Conservation (phyloP, 345 rosid species). For the Populus euphratica region DNA sequence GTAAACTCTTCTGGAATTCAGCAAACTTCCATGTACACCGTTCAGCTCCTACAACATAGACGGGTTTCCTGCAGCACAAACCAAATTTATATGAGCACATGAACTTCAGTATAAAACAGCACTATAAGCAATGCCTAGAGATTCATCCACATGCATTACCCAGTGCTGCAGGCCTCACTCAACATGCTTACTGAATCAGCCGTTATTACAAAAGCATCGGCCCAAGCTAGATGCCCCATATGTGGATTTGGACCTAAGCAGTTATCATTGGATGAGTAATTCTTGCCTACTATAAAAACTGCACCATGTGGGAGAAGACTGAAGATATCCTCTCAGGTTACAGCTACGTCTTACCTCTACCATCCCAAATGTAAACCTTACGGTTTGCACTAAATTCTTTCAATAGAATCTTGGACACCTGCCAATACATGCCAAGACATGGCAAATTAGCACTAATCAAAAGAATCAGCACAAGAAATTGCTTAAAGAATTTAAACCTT, state of each 20-base stretch:
- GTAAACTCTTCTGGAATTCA: slow-evolving; percentile 26
- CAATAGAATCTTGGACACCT: slow-evolving; percentile 18
- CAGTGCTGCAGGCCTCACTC: slow-evolving; percentile 35
- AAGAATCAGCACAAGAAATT: not conserved
- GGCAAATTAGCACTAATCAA: not conserved
- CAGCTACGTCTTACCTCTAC: slow-evolving; percentile 20
- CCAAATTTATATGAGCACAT: not conserved
- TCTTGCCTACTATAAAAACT: not conserved
- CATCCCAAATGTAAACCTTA: slow-evolving; percentile 30
- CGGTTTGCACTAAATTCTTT: slow-evolving; percentile 22
- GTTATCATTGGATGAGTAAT: not conserved
- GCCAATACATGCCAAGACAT: not conserved
- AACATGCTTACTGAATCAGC: slow-evolving; percentile 27
- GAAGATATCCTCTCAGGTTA: not conserved
- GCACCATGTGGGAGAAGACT: not conserved
- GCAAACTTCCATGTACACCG: slow-evolving; percentile 30
- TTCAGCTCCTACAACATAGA: slow-evolving; percentile 27
- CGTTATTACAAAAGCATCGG: slow-evolving; percentile 32
- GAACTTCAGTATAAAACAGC: not conserved
- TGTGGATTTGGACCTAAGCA: slow-evolving; percentile 31
- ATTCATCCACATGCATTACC: slow-evolving; percentile 18
- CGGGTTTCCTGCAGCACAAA: slow-evolving; percentile 24
- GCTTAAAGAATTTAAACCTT: slow-evolving; percentile 8
- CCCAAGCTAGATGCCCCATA: slow-evolving; percentile 35
- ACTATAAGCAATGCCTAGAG: not conserved